These are phyloP conservation scores for Clonostachys chloroleuca DNA, from an alignment of 2,329 filamentous ascomycete genomes.

Conservation along the genomic window DNA sequence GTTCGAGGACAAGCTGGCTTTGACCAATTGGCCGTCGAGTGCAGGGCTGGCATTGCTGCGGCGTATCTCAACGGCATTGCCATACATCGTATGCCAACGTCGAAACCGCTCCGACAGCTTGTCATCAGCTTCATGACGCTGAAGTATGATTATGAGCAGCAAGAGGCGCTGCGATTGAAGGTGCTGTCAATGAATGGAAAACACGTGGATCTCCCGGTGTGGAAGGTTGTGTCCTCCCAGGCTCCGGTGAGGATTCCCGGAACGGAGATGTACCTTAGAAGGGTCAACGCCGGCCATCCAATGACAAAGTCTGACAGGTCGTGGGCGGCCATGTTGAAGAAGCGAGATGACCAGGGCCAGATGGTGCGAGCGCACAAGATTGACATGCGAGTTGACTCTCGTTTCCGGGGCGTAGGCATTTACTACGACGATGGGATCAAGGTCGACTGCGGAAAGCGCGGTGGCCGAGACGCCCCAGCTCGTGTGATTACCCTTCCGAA, in stretches of 20 bases:
- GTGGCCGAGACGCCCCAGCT: constrained; percentile 9
- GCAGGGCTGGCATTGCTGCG: no score
- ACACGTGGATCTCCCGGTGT: constrained; percentile 21
- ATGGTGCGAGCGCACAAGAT: constrained; percentile 32
- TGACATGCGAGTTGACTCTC: constrained; percentile 35
- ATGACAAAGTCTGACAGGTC: constrained; percentile 10
- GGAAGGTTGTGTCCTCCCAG: constrained; percentile 20
- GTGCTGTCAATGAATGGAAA: constrained; percentile 35
- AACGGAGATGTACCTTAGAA: constrained; percentile 27
- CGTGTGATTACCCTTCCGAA: constrained; percentile 13
- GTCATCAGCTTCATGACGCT: no score
- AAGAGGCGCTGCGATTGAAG: constrained; percentile 18
- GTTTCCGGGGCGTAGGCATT: constrained; percentile 38
- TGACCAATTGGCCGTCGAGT: no score
- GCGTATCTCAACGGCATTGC: no score
- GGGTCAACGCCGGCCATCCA: constrained; percentile 21
- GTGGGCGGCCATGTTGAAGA: constrained; percentile 25
- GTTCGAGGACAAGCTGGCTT: no score
- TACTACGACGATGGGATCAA: constrained; percentile 35
- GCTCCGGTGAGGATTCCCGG: constrained; percentile 29
- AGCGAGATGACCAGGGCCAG: constrained; percentile 16
- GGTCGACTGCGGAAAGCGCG: constrained; percentile 32
- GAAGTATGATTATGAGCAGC: no score
- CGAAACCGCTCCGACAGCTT: no score
- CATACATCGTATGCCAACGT: no score